These are phyloP conservation scores for Seiridium unicorne DNA, from an alignment of 2,329 filamentous ascomycete genomes.

Conservation along the genomic window DNA sequence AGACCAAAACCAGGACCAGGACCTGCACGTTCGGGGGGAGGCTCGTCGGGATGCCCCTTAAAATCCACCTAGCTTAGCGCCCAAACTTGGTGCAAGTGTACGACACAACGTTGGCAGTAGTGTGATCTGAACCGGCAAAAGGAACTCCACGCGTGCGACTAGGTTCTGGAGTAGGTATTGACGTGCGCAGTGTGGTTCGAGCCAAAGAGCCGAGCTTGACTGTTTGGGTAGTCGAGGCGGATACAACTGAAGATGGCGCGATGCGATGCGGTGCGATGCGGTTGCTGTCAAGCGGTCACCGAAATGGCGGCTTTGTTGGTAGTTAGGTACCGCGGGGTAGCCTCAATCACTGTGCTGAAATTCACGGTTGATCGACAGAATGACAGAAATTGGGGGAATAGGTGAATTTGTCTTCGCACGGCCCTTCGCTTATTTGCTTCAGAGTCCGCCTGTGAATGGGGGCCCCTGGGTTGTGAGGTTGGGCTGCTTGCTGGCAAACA, in stretches of 20 bases:
- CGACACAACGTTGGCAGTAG: neutral
- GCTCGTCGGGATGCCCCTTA: conserved; percentile 5
- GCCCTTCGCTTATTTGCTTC: neutral
- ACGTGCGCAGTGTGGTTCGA: neutral
- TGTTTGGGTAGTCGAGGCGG: neutral
- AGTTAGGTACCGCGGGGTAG: neutral
- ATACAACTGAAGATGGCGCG: neutral
- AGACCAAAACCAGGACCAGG: neutral
- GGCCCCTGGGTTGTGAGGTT: neutral
- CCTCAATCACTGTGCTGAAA: neutral
- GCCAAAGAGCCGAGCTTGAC: neutral
- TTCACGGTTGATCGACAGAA: neutral
- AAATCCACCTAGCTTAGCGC: neutral
- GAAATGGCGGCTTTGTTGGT: neutral
- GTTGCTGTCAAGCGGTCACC: neutral
- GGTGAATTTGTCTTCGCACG: neutral
- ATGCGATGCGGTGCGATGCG: neutral
- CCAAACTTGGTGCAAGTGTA: neutral
- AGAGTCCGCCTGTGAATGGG: neutral
- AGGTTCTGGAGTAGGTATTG: neutral
- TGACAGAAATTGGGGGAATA: neutral
- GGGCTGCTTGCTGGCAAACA: neutral
- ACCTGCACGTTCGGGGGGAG: neutral
- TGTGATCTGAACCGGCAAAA: neutral
- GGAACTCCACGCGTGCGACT: neutral